A percentile compares a stretch with the other conserved stretches of the same genome.
phyloP scores from a whole-genome alignment of 1,139 yeast genomes.

The Yamadazyma siamensis region DNA sequence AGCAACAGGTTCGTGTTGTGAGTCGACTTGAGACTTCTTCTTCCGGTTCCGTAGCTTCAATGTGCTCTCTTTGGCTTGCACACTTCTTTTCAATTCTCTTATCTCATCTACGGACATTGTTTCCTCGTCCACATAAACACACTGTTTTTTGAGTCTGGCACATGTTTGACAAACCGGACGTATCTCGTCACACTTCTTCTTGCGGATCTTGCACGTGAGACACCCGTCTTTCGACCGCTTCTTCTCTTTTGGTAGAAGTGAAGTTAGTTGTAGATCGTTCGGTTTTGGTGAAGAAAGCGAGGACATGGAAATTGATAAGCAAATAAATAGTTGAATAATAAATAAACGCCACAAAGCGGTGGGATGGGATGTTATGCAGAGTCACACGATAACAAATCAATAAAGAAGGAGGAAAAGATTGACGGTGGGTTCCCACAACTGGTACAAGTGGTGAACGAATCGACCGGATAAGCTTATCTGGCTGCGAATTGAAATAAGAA shows the following conservation, averaged over 20 bases:
- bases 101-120: conserved; percentile 11
- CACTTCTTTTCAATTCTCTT: conserved; percentile 12
- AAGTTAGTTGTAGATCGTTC: too few species aligned
- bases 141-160: conserved; percentile 47
- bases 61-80: conserved; percentile 27
- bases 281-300: neutral
- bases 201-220: conserved; percentile 65
- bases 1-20: too few species aligned
- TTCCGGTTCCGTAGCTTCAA: conserved; percentile 35
- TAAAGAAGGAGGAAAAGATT: too few species aligned
- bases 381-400: too few species aligned
- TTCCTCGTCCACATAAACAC: conserved; percentile 39
- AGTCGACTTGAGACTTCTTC: too few species aligned
- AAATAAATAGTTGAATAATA: neutral
- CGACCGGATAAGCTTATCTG: too few species aligned
- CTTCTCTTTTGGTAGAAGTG: too few species aligned
- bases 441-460: too few species aligned
- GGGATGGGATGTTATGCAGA: neutral
- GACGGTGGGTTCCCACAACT: too few species aligned
- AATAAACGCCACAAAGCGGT: neutral
- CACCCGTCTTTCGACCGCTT: conserved; percentile 58
- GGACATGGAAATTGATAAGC: neutral
- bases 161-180: conserved; percentile 64
- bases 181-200: conserved; percentile 69
- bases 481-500: too few species aligned